phyloP scores from a whole-genome alignment of 331 rosid species.

The Arachis monticola region DNA sequence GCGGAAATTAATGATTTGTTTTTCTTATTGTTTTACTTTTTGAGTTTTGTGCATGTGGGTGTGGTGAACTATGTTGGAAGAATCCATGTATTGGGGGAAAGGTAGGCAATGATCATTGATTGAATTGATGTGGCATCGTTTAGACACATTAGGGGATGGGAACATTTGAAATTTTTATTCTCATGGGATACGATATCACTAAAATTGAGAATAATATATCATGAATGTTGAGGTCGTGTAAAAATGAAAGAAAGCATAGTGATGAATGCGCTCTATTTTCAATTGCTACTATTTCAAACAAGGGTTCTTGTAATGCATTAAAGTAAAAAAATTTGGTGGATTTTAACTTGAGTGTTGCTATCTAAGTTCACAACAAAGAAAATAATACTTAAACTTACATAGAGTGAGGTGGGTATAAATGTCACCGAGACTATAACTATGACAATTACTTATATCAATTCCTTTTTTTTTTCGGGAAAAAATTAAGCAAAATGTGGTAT shows the following conservation, averaged over 20 bases:
- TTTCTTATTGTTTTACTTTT: neutral
- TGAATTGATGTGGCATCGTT: neutral
- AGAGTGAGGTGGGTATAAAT: neutral
- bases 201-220: no score
- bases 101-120: neutral
- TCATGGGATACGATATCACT: constrained; percentile 22
- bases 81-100: neutral
- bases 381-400: neutral
- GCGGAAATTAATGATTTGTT: neutral
- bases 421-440: neutral
- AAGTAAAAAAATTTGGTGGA: neutral
- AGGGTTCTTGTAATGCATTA: no score
- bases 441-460: neutral
- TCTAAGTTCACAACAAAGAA: neutral
- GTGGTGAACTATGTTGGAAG: neutral
- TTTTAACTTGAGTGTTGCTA: neutral
- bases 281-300: no score
- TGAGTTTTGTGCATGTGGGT: neutral
- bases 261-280: no score
- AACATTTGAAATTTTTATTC: neutral
- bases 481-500: no score
- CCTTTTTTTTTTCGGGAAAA: neutral
- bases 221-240: no score
- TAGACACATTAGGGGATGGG: neutral
- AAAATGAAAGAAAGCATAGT: no score